Conservation (phyloP, 306 rosid species). For the Clitoria ternatea region DNA sequence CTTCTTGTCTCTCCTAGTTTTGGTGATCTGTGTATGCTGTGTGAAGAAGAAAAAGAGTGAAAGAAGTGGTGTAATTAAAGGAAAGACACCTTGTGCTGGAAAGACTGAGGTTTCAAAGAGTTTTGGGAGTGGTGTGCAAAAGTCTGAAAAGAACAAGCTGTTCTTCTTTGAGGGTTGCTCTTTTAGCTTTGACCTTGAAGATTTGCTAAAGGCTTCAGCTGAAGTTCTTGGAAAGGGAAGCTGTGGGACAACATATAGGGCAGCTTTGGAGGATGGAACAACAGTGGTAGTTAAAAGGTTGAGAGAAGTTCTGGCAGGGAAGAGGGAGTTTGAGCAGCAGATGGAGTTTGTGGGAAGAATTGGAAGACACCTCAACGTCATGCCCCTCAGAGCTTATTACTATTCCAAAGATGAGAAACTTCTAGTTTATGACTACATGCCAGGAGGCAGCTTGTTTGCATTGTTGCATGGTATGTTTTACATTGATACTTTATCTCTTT, state of each 20-base stretch:
- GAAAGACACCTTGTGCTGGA: slow-evolving; percentile 39
- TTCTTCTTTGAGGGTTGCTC: slow-evolving; percentile 64
- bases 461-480: slow-evolving; percentile 57
- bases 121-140: slow-evolving; percentile 66
- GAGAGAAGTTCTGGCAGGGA: slow-evolving; percentile 49
- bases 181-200: slow-evolving; percentile 60
- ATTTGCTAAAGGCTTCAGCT: slow-evolving; percentile 70
- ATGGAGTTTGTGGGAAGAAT: slow-evolving; percentile 56
- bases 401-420: slow-evolving; percentile 76
- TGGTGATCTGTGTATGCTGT: slow-evolving; percentile 30
- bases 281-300: slow-evolving; percentile 63
- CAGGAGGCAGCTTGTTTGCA: slow-evolving; percentile 59
- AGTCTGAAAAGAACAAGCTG: slow-evolving; percentile 62
- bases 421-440: slow-evolving; percentile 51
- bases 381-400: slow-evolving; percentile 60
- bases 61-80: slow-evolving; percentile 33
- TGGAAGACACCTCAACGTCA: slow-evolving; percentile 52
- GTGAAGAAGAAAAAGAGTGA: slow-evolving; percentile 29
- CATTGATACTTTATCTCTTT: background rate
- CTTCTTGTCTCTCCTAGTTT: slow-evolving; percentile 33
- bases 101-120: slow-evolving; percentile 51
- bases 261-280: slow-evolving; percentile 62
- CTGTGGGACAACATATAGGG: slow-evolving; percentile 66
- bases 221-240: slow-evolving; percentile 82
- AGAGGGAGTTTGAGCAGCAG: slow-evolving; percentile 67